Percentiles rank a stretch among this genome's conserved stretches.
Conservation (phyloP, 495 filamentous ascomycete genomes). For the Xylaria telfairii region DNA sequence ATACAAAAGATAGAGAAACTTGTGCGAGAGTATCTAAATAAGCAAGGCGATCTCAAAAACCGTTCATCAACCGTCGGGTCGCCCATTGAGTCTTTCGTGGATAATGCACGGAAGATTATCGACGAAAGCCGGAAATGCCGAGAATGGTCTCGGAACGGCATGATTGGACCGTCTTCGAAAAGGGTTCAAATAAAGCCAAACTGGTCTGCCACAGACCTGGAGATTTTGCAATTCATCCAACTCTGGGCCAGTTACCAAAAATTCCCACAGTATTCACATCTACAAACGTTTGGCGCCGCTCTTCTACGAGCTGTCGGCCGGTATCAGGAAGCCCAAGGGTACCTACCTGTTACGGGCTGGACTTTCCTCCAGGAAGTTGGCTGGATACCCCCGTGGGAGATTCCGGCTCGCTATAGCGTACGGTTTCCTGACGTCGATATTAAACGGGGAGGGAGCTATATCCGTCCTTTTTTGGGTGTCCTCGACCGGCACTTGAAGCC, state of each 20-base stretch:
- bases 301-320: constrained; percentile 74
- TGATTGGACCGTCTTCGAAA: constrained; percentile 52
- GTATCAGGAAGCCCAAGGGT: constrained; percentile 63
- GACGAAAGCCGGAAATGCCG: constrained; percentile 68
- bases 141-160: constrained; percentile 62
- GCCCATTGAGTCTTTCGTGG: constrained; percentile 58
- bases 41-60: background rate
- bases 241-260: constrained; percentile 65
- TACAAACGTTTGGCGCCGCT: constrained; percentile 68
- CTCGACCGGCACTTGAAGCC: constrained; percentile 34
- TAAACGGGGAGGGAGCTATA: constrained; percentile 50
- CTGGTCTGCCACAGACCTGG: constrained; percentile 57
- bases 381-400: constrained; percentile 80
- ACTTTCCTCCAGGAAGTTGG: constrained; percentile 88
- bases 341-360: constrained; percentile 64
- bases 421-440: constrained; percentile 57
- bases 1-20: constrained; percentile 37
- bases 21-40: constrained; percentile 44
- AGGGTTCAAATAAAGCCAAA: constrained; percentile 30
- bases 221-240: constrained; percentile 74
- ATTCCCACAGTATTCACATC: constrained; percentile 51
- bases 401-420: constrained; percentile 66
- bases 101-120: constrained; percentile 69
- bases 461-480: constrained; percentile 41
- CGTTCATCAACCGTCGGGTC: background rate